A percentile compares a stretch with the other conserved stretches of the same genome.
Conservation (phyloP, 768 basidiomycete species). For the Leccinum fibrillosum region DNA sequence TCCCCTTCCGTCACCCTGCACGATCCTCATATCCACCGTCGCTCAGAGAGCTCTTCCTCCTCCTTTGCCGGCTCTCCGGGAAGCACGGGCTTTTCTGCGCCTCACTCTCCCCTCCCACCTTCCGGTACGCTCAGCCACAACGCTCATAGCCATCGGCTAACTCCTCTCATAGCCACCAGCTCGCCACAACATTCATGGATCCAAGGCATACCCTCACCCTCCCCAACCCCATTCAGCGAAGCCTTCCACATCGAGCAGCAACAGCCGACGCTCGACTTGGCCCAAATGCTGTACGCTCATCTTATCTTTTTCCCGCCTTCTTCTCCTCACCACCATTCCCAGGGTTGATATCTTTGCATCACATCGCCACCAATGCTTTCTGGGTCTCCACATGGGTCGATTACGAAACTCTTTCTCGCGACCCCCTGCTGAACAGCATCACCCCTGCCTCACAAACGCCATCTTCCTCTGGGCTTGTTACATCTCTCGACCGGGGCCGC, state of each 20-base stretch:
- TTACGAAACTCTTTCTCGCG: conserved; percentile 58
- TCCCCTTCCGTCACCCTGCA: conserved; percentile 68
- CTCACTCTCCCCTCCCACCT: conserved; percentile 56
- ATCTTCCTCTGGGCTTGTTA: conserved; percentile 85
- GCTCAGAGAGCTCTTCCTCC: conserved; percentile 50
- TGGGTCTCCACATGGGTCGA: conserved; percentile 65
- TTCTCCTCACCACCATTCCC: conserved; percentile 11
- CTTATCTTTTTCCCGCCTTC: conserved; percentile 6
- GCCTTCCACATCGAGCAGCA: conserved; percentile 43
- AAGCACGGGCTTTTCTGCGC: conserved; percentile 48
- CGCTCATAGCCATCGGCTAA: conserved; percentile 2
- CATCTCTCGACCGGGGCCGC: conserved; percentile 65
- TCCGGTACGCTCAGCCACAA: conserved; percentile 39
- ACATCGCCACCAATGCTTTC: conserved; percentile 71
- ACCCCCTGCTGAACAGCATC: conserved; percentile 58
- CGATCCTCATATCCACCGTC: conserved; percentile 52
- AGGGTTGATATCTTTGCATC: conserved; percentile 76
- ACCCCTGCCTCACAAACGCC: conserved; percentile 75
- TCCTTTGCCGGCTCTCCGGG: conserved; percentile 50
- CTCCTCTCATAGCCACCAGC: conserved; percentile 34
- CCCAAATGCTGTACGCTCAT: conserved; percentile 58
- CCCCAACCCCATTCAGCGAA: conserved; percentile 53
- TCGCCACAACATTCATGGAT: conserved; percentile 55
- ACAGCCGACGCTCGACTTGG: conserved; percentile 55
- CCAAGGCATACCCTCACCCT: conserved; percentile 47